Base-by-base conservation (phyloP, 2,329 filamentous ascomycete genomes). In the Neonectria neomacrospora region DNA sequence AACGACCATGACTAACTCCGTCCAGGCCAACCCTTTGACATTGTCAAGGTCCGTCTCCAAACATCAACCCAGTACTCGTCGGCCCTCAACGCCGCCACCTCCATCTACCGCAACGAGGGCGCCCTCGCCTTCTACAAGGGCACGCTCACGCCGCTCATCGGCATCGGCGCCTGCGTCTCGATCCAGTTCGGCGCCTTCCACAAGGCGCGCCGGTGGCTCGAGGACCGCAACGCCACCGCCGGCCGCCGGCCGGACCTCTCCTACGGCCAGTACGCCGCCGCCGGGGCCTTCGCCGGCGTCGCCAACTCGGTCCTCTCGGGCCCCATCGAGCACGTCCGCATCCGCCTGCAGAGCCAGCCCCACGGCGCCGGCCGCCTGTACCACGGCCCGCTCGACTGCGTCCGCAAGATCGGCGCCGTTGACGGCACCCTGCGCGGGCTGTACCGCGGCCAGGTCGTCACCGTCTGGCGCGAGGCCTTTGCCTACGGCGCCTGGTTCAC, bases 111-210 rank as follows among this genome's bases (percentile, higher is more conserved):
- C 74, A 90, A 93, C 74, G 96, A 99, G 79, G 96, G 96, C 2
- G 85, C 94, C 2, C 81, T 92, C 12, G 96, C 96, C 61, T 99
- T 99, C 84, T 99, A 99, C 88, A 99, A 99, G 81, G 96, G 96
- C 74, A 98, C 96, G 0, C 85, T 99, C 60, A 98, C 96, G 5
- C 96, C 96, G 0, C 85, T 99, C 59, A 88, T 99, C 61, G 96
- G 96, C 70, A 98, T 99, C 76, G 96, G 96, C 71, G 96, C 96
- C 71, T 99, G 96, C 78, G 94, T 96, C 48, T 97, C 94, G n/a
- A 91, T 99, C 73, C 96, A 99, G 83, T 99, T 99, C 79, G 96
- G 94, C 67, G 96, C 92, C 73, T 99, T 98, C 85, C 94, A 97
- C 84, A 90, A 91, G 75, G 94, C 95, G 9, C 92, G 93, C 64